A percentile compares a stretch with the other conserved stretches of the same genome.
These are phyloP conservation scores for Symmetrospora coprosmae DNA, from an alignment of 768 basidiomycete species.

Conservation along the genomic window DNA sequence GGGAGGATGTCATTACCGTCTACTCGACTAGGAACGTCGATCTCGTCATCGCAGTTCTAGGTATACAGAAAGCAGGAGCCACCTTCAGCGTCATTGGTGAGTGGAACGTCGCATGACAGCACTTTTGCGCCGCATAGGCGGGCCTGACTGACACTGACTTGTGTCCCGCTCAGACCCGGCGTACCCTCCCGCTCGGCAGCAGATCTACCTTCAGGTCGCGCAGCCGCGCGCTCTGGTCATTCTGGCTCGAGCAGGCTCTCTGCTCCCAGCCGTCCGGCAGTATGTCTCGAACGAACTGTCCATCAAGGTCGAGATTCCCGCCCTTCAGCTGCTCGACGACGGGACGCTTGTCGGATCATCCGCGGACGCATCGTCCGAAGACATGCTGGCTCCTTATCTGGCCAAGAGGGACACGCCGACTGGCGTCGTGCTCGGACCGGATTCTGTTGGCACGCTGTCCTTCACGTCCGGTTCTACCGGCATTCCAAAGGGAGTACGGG, in stretches of 20 bases:
- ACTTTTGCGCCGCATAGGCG: neutral
- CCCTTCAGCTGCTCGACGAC: conserved; percentile 55
- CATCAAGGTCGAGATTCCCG: conserved; percentile 81
- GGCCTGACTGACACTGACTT: neutral
- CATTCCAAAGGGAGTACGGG: conserved; percentile 93
- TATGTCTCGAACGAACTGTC: conserved; percentile 63
- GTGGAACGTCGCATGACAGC: conserved; percentile 36
- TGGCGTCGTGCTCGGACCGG: conserved; percentile 75
- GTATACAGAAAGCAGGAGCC: conserved; percentile 83
- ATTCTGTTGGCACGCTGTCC: conserved; percentile 80
- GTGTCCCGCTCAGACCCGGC: conserved; percentile 68
- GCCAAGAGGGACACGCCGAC: conserved; percentile 57
- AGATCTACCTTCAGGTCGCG: conserved; percentile 80
- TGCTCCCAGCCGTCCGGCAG: conserved; percentile 64
- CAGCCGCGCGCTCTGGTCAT: conserved; percentile 80
- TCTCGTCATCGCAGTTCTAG: conserved; percentile 92
- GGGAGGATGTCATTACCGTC: conserved; percentile 95
- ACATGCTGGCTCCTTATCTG: conserved; percentile 48
- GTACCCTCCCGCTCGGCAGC: conserved; percentile 84
- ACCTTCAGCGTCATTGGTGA: conserved; percentile 92
- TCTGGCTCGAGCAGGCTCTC: conserved; percentile 72
- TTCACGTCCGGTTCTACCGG: conserved; percentile 97
- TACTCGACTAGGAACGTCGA: conserved; percentile 94
- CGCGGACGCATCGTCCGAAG: conserved; percentile 38
- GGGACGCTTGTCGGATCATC: conserved; percentile 57